These are phyloP conservation scores for Puccinia novopanici DNA, from an alignment of 1,284 basidiomycete species.

Conservation along the genomic window DNA sequence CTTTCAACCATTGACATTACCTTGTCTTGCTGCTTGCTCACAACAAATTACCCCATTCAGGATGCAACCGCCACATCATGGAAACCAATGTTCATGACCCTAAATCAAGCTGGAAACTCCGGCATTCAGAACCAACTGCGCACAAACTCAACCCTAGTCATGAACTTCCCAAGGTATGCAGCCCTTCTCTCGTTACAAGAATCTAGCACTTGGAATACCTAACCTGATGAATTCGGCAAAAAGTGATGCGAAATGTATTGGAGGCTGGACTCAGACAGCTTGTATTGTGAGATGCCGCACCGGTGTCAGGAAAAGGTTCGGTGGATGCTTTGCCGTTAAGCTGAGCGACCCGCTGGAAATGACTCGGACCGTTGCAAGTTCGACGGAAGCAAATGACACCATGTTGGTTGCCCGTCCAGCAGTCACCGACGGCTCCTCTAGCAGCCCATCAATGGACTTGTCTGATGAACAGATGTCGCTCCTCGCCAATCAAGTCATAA, in stretches of 20 bases:
- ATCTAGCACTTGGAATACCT: neutral
- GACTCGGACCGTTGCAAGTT: neutral
- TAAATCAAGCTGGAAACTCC: constrained; percentile 39
- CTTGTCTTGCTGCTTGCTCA: neutral
- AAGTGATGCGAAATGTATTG: constrained; percentile 41
- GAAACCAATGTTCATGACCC: constrained; percentile 38
- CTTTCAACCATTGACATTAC: no score
- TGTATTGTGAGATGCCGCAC: constrained; percentile 44
- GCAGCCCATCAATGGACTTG: neutral
- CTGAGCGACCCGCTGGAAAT: neutral
- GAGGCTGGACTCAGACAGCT: constrained; percentile 41
- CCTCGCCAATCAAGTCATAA: constrained; percentile 4
- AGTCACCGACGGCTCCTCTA: neutral
- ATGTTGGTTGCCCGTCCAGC: neutral
- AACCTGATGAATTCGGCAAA: neutral
- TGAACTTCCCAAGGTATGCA: constrained; percentile 31
- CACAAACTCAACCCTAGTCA: constrained; percentile 30
- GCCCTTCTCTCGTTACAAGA: neutral
- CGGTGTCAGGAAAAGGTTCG: constrained; percentile 45
- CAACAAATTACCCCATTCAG: neutral
- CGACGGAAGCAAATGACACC: neutral
- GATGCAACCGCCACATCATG: constrained; percentile 44
- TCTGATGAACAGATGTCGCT: neutral
- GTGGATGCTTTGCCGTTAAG: constrained; percentile 46
- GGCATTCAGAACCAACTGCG: constrained; percentile 11